Base-by-base conservation (phyloP, 768 basidiomycete species). In the Pilatotrama ljubarskyi region DNA sequence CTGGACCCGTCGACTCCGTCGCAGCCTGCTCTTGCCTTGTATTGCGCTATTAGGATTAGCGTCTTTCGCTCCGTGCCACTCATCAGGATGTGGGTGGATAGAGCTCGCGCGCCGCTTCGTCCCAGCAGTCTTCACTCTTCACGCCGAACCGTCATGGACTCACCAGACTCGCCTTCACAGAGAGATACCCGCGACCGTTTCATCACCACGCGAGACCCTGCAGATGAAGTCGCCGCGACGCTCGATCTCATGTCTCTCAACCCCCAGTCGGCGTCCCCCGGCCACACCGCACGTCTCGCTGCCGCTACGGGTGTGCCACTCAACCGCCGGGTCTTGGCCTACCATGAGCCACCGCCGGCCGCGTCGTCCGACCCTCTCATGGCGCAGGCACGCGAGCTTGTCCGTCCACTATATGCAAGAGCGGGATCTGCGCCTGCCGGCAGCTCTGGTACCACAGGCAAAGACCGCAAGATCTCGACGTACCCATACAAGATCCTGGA, bases 401-500 rank as follows among this genome's bases (percentile, higher is more conserved):
- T 85, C 1, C 81, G 84, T 11, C 90, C 93, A 0, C 80, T 91
- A 10, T 91, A 90, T 64, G 84, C 86, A 7, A 83, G 88, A 11
- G 83, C 84, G 0, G 84, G 86, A 0, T 77, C 84, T 0, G 72
- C 90, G 22, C 77, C 86, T 1, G 79, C 84, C 1, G 88, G 90
- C 5, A 86, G 83, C 3, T 84, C 87, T 1, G 77, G 83, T 1
- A 46, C 61, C 1, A 75, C 78, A 0, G 86, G 86, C 64, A 92
- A 91, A 70, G 80, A 88, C 5, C 82, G 96, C 18, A 87, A 89
- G 65, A 92, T 98, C 54, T 83, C 94, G 0, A 90, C 91, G 0
- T 84, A 87, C 22, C 93, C 96, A 0, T 91, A 96, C 66, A 84
- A 94, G n/a, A 94, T 98, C 8, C 81, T 99, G 10, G 97, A 98